Evolutionary conservation across 768 basidiomycete species (phyloP), one percentile per base, ranked within the genome.

Genomic region (Macrocybe gigantea): DNA sequence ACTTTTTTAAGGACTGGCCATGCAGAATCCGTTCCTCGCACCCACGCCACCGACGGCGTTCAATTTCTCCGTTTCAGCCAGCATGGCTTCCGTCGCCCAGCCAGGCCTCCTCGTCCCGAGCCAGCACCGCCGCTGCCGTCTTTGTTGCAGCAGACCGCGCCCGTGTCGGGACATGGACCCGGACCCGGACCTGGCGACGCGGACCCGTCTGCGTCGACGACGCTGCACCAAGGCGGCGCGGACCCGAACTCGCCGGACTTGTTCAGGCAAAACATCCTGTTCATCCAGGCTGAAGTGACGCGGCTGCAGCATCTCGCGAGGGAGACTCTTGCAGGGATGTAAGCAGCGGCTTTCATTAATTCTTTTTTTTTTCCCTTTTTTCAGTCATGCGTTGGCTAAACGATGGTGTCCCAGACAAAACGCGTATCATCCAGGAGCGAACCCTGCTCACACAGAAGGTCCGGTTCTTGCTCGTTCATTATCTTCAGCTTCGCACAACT

Each of bases 211-310:
- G 22, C 22, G 22, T 22, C 22, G 22, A 22, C 22, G 22, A 22
- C 22, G 22, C 4, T 22, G 22, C 22, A 22, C 4, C 22, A 22
- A 22, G 65, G 9, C 62, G 64, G 64, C 30, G 48, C 62, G 7
- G 83, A 85, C 49, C 75, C 73, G 11, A 84, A 78, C 50, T 79
- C 82, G 15, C 77, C 79, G 11, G 79, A 77, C 29, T 48, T 71
- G n/a, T 82, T 87, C 68, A 80, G 78, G 51, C 75, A 78, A 44
- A 81, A 80, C 57, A 51, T 82, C 1, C 71, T 70, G 36, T 45
- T 73, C 11, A 66, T 73, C 0, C 70, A 74, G 46, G 71, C 75
- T 35, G 74, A 79, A 13, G 70, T 83, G 30, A 52, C 69, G 2
- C 63, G 74, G 9, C 62, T 84, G 1, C 76, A 79, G 51, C 60